Percentiles rank a stretch among this genome's conserved stretches.
Conservation (phyloP, 2,329 filamentous ascomycete species). For the Epichloe aotearoae region DNA sequence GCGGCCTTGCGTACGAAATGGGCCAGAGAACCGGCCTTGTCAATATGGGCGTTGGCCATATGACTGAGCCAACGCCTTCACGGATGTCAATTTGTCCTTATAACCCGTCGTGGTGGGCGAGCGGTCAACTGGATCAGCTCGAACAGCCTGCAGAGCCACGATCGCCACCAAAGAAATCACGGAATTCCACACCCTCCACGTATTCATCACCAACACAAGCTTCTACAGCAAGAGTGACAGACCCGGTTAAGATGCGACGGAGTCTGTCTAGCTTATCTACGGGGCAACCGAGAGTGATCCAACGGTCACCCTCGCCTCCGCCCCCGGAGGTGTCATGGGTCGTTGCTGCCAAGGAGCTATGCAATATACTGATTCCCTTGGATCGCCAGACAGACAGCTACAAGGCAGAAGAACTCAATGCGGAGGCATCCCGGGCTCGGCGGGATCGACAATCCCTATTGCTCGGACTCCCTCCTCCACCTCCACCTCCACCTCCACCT, state of each 20-base stretch:
- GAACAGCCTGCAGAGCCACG: constrained; percentile 44
- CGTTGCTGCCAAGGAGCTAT: constrained; percentile 69
- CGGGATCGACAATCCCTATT: constrained; percentile 50
- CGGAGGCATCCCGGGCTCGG: constrained; percentile 48
- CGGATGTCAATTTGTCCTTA: constrained; percentile 32
- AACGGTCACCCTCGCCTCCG: constrained; percentile 47
- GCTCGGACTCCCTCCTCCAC: constrained; percentile 14
- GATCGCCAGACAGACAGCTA: constrained; percentile 65
- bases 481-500: constrained; percentile 7
- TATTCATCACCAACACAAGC: constrained; percentile 83
- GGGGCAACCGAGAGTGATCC: constrained; percentile 7
- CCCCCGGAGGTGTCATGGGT: constrained; percentile 78
- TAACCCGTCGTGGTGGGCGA: constrained; percentile 60
- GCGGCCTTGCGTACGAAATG: constrained; percentile 46
- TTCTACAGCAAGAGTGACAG: constrained; percentile 66
- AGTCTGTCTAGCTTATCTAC: constrained; percentile 42
- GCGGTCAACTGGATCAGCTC: constrained; percentile 51
- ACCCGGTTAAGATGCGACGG: constrained; percentile 51
- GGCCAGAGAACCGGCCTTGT: constrained; percentile 34
- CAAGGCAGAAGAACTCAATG: constrained; percentile 64
- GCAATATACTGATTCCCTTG: constrained; percentile 66
- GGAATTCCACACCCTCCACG: constrained; percentile 50
- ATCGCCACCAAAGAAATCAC: constrained; percentile 38
- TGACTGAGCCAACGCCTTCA: constrained; percentile 1
- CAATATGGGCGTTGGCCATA: constrained; percentile 15